Evolutionary conservation across 176 grass and related monocot genomes (phyloP), one percentile per base, ranked within the genome.

Genomic region (Oryza brachyantha): DNA sequence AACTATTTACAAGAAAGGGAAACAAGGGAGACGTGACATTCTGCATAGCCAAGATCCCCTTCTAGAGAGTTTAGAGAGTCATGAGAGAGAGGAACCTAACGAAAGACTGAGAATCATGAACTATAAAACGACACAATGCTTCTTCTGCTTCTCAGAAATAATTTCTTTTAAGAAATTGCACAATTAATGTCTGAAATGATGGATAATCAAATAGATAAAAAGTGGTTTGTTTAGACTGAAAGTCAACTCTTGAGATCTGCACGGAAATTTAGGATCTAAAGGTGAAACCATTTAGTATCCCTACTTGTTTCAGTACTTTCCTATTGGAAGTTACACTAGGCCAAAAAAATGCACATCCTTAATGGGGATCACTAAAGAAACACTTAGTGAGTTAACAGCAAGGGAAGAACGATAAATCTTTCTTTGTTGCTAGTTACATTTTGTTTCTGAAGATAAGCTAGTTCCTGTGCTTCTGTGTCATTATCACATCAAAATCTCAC

Each of bases 301-400:
- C 9, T 41, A 68, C 16, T 28, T 60, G 43, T 31, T 72, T 59
- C 45, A 73, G 68, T 83, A 38, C 46, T 79, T 83, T 61, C 38
- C 50, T 7, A 24, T 0, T 32, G 31, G 68, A 84, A 61, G 19
- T 14, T 70, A 29, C 61, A 77, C 74, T 58, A 68, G 22, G 29
- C 58, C 64, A 84, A 34, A 40, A 67, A 37, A 70, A 29, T 14
- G 46, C 58, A 16, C 34, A 40, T 68, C 37, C 38, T 71, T 5
- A 21, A n/a, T 61, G 19, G 66, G 43, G 50, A 25, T 55, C 42
- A 61, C 29, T 41, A 38, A 68, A 76, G 54, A 81, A 41, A 11
- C 8, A 55, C 32, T 41, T 42, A n/a, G n/a, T n/a, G n/a, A n/a
- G n/a, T n/a, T n/a, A 41, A n/a, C 32, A 75, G 32, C 4, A 3